Percentiles rank a stretch among this genome's conserved stretches.
These are phyloP conservation scores for Rhynchospora breviuscula DNA, from an alignment of 176 grass and related monocot species.

Conservation along the genomic window DNA sequence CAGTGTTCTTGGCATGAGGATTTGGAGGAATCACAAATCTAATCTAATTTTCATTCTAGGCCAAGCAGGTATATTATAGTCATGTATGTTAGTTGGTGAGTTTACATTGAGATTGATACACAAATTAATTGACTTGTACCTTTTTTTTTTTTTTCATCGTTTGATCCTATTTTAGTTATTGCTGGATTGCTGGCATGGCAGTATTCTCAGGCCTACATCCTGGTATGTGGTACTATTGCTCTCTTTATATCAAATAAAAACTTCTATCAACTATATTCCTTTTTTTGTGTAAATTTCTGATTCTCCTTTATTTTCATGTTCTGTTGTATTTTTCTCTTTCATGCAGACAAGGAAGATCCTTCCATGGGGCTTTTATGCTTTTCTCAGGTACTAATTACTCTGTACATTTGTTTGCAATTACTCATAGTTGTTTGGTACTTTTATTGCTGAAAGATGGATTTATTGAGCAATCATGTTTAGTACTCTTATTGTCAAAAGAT, in stretches of 20 bases:
- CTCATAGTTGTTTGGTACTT: background rate
- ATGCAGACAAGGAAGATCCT: slow-evolving; percentile 7
- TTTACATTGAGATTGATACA: background rate
- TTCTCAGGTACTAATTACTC: slow-evolving; percentile 15
- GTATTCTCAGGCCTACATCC: slow-evolving; percentile 1
- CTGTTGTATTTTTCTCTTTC: background rate
- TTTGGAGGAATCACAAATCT: slow-evolving; percentile 9
- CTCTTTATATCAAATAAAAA: background rate
- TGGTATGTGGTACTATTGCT: background rate
- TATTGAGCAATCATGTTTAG: background rate
- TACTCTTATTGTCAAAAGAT: background rate
- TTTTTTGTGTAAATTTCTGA: background rate
- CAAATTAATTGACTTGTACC: background rate
- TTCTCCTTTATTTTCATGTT: slow-evolving; percentile 5
- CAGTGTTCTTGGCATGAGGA: slow-evolving; percentile 1
- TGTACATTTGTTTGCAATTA: slow-evolving; percentile 7
- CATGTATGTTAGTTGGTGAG: background rate
- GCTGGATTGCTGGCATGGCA: slow-evolving; percentile 14
- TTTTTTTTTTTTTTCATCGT: background rate
- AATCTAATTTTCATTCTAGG: slow-evolving; percentile 6
- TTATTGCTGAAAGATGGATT: background rate
- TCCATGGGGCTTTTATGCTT: slow-evolving; percentile 22
- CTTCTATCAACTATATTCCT: background rate
- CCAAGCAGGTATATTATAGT: slow-evolving; percentile 12
- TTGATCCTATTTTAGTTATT: slow-evolving; percentile 10